Base-by-base conservation (phyloP, 2,329 filamentous ascomycete genomes). In the Colletotrichum echinochloae region DNA sequence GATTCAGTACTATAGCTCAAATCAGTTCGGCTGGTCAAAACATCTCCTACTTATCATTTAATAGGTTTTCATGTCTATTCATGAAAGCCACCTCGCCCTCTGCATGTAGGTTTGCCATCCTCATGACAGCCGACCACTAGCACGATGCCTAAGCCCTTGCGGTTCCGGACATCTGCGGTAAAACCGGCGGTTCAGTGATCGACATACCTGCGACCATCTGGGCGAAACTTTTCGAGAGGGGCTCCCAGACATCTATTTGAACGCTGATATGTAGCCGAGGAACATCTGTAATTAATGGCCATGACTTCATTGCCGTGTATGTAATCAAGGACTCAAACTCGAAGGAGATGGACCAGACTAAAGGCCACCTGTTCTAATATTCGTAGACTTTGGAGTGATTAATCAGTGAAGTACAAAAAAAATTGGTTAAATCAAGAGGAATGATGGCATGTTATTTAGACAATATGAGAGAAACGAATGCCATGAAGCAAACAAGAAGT, bases 81-180 rank as follows among this genome's bases (percentile, higher is more conserved):
- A 69, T 1, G 72, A 65, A 20, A 70, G 68, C 5, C 66, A 67
- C 1, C 70, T 76, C 28, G 74, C 80, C 54, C 74, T 87, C 23
- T 82, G 83, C 65, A 81, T 87, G 72, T 85, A 91, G 70, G 85
- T 91, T 91, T 73, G 87, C 88, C 6, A 84, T 90, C 49, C 86
- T 90, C 78, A 82, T 86, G 0, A 83, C 86, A 3, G 85, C 86
- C 20, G 84, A 84, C 67, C 87, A 89, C 60, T 82, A 86, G 61
- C 83, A 88, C 51, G 81, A 89, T 6, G 86, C 88, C 33, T 83
- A 83, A 5, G 82, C 80, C 1, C 79, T 87, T 26, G 83, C 85
- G 0, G 74, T n/a, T n/a, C n/a, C n/a, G 1, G 81, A 81, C n/a
- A 80, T 85, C 9, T 79, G 81, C 9, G 83, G 81, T 37, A 82